Evolutionary conservation across 2,329 filamentous ascomycete genomes (phyloP).

Genomic region (Epichloe gansuensis): DNA sequence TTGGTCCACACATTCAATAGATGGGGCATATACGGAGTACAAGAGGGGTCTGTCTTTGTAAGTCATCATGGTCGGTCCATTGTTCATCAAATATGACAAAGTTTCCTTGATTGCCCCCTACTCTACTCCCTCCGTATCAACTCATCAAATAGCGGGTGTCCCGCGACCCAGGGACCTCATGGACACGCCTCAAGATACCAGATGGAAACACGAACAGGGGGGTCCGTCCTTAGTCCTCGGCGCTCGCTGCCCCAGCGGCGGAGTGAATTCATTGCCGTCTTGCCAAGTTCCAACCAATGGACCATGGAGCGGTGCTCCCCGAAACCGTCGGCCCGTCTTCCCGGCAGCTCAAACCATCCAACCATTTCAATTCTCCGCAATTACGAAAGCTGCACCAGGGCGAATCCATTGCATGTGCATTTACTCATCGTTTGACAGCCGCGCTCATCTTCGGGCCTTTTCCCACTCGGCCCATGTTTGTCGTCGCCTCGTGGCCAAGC

Average conservation of each 20-base stretch:
- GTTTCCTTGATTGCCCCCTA: too few species aligned
- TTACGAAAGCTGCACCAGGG: too few species aligned
- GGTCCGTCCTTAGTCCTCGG: not conserved
- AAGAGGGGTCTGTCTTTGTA: too few species aligned
- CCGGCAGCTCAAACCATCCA: constrained; percentile 14
- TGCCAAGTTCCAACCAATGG: too few species aligned
- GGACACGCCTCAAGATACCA: constrained; percentile 21
- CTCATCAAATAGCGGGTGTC: constrained; percentile 47
- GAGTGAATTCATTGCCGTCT: not conserved
- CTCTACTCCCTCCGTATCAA: constrained; percentile 41
- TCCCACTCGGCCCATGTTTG: not conserved
- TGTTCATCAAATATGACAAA: too few species aligned
- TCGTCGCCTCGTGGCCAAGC: not conserved
- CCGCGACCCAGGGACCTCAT: constrained; percentile 32
- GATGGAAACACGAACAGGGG: not conserved
- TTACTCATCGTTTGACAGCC: not conserved
- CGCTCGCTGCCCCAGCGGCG: not conserved
- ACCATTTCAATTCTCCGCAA: too few species aligned
- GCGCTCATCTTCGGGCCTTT: not conserved
- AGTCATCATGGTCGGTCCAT: too few species aligned
- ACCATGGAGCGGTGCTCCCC: not conserved
- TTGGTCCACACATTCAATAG: too few species aligned
- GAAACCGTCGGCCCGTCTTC: constrained; percentile 22
- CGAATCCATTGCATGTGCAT: too few species aligned
- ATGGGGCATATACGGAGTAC: too few species aligned